phyloP scores from a whole-genome alignment of 257 asterid genomes.

The Cynanchum wilfordii region DNA sequence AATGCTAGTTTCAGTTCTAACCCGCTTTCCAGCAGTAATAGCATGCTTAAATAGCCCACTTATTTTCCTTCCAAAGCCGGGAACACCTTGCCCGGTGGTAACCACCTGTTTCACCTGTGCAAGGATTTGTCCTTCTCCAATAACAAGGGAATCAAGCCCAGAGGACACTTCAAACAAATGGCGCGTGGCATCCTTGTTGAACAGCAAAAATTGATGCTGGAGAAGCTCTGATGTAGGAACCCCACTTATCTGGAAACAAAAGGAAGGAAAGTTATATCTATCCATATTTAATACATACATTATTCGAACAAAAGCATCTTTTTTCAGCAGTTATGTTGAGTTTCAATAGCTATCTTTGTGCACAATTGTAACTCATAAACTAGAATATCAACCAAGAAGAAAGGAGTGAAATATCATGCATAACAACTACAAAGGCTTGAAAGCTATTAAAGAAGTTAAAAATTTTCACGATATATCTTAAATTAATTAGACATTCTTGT shows the following conservation, averaged over 20 bases:
- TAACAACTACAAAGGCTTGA: not conserved
- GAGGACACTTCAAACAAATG: slow-evolving; percentile 88
- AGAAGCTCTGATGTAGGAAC: slow-evolving; percentile 67
- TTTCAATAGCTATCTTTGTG: not conserved
- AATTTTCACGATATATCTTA: too few species aligned
- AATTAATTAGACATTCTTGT: not conserved
- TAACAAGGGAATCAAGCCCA: slow-evolving; percentile 86
- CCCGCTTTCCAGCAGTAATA: slow-evolving; percentile 83
- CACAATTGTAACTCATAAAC: not conserved
- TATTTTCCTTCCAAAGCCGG: slow-evolving; percentile 81
- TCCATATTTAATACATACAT: not conserved
- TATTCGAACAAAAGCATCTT: not conserved
- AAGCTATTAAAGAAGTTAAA: not conserved
- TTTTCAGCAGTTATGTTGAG: not conserved
- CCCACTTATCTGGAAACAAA: slow-evolving; percentile 57
- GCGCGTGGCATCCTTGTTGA: slow-evolving; percentile 59
- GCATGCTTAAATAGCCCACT: slow-evolving; percentile 78
- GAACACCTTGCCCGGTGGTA: slow-evolving; percentile 64
- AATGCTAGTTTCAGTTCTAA: slow-evolving; percentile 76
- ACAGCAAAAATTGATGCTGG: slow-evolving; percentile 59
- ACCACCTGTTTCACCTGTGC: slow-evolving; percentile 93
- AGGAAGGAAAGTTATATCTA: not conserved
- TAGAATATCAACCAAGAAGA: not conserved
- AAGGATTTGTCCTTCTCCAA: slow-evolving; percentile 96
- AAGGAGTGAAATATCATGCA: not conserved